Evolutionary conservation across 805 yeast genomes (phyloP), one percentile per base, ranked within the genome.

Genomic region (Priceomyces haplophilus): DNA sequence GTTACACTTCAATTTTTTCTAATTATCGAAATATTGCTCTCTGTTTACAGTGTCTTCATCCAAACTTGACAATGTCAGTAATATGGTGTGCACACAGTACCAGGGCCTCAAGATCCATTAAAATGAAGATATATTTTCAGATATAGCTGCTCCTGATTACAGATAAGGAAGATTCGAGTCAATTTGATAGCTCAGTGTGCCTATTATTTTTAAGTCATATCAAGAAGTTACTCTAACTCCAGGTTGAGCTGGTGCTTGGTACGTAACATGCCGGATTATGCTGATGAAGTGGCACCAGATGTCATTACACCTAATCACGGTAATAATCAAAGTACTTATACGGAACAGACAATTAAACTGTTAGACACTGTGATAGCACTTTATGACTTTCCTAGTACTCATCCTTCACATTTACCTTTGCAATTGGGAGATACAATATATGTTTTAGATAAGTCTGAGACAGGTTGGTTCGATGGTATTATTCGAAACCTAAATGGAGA

Each of bases 391-490:
- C 75, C 73, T 15, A 74, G 78, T 3, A 77, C 77, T 2, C 74
- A 72, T 42, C 67, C 78, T 1, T 72, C 76, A 33, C 73, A 79
- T 35, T 62, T 84, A 32, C 73, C 76, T 17, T 61, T 85, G 16
- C 63, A 61, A 41, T 65, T 75, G n/a, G 91, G 89, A 15, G 95
- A 85, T 49, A 72, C 84, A 3, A 65, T 88, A 1, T 77, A 83
- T 51, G 93, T 88, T 11, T 56, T 86, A n/a, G 58, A 73, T 12
- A 84, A 83, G 46, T 69, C 79, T 12, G 77, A 75, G 31, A 59
- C 79, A 2, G 86, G 88, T 2, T 88, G 96, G 96, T 87, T 95
- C 93, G 96, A 88, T 59, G 96, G 96, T 8, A 71, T 83, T 13
- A 39, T 62, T 4, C 40, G 60, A 50, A 68, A 29, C 38, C 53